These are phyloP conservation scores for Venturia nashicola DNA, from an alignment of 2,329 filamentous ascomycete species.

Conservation along the genomic window DNA sequence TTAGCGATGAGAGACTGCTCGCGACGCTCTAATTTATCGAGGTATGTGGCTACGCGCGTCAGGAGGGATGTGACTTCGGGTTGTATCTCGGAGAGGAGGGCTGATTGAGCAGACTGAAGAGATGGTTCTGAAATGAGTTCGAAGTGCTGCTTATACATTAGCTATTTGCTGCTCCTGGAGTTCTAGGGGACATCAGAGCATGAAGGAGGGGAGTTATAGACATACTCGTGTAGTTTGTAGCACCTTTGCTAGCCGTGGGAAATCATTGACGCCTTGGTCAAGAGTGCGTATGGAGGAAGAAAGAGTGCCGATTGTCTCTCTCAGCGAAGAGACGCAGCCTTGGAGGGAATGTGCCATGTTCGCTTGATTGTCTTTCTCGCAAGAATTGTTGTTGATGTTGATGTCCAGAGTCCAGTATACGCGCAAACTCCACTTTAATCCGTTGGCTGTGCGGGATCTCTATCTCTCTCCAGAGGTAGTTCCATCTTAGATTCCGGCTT, in stretches of 20 bases:
- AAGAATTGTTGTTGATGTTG: neutral
- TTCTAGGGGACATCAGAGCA: neutral
- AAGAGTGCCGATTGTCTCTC: constrained; percentile 47
- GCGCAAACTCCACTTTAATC: neutral
- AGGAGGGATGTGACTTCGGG: constrained; percentile 73
- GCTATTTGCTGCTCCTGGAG: too few relatives aligned
- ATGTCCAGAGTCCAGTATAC: neutral
- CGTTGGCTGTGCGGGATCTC: neutral
- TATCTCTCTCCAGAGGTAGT: neutral
- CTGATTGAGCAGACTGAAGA: constrained; percentile 68
- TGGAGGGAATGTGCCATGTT: constrained; percentile 34
- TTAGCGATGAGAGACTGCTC: constrained; percentile 76
- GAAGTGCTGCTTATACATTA: constrained; percentile 53
- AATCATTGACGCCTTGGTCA: constrained; percentile 50
- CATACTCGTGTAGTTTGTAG: constrained; percentile 49
- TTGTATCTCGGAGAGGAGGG: constrained; percentile 79
- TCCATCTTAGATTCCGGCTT: neutral
- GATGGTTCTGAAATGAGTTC: constrained; percentile 81
- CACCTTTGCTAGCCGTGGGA: constrained; percentile 49
- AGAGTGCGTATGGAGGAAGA: constrained; percentile 52
- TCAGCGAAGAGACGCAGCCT: constrained; percentile 48
- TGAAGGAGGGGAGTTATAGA: neutral
- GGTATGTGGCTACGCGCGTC: constrained; percentile 67
- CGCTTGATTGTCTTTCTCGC: neutral
- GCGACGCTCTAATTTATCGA: constrained; percentile 70